phyloP scores from a whole-genome alignment of 2,329 filamentous ascomycete genomes.

The Bimuria novae-zelandiae region DNA sequence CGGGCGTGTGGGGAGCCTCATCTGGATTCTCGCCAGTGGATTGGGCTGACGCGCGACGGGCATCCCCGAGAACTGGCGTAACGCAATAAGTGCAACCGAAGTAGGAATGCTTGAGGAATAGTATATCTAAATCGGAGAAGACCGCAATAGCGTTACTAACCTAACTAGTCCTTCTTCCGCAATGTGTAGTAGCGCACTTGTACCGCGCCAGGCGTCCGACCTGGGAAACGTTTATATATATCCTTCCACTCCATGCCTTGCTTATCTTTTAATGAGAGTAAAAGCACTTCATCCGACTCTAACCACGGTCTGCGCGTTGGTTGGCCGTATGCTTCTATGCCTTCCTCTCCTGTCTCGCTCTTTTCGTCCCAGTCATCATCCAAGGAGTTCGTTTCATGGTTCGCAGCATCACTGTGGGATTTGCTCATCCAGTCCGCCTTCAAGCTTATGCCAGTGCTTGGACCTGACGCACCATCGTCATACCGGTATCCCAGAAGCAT shows the following conservation, averaged over 20 bases:
- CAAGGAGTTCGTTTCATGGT: slow-evolving; percentile 13
- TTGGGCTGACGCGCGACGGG: no score
- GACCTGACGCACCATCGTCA: no score
- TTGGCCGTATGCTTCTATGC: slow-evolving; percentile 10
- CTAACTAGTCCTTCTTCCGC: background rate
- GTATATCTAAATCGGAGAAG: no score
- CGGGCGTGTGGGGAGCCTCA: no score
- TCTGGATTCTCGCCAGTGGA: no score
- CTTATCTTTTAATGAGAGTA: slow-evolving; percentile 17
- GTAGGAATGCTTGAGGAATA: no score
- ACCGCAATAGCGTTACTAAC: background rate
- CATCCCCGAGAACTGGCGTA: background rate
- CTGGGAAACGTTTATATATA: slow-evolving; percentile 14
- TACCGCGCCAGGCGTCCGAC: slow-evolving; percentile 8
- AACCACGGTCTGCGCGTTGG: slow-evolving; percentile 11
- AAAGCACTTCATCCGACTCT: slow-evolving; percentile 16
- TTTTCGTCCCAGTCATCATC: slow-evolving; percentile 16
- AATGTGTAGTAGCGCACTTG: slow-evolving; percentile 7
- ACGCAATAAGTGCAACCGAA: background rate
- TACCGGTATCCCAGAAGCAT: no score
- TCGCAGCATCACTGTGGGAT: slow-evolving; percentile 11
- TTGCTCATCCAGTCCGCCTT: slow-evolving; percentile 15
- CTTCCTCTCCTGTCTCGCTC: slow-evolving; percentile 13
- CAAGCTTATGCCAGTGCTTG: slow-evolving; percentile 5
- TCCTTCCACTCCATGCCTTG: slow-evolving; percentile 14